These are phyloP conservation scores for Lasiosphaeriaceae sp. DNA, from an alignment of 495 filamentous ascomycete genomes.

Conservation along the genomic window DNA sequence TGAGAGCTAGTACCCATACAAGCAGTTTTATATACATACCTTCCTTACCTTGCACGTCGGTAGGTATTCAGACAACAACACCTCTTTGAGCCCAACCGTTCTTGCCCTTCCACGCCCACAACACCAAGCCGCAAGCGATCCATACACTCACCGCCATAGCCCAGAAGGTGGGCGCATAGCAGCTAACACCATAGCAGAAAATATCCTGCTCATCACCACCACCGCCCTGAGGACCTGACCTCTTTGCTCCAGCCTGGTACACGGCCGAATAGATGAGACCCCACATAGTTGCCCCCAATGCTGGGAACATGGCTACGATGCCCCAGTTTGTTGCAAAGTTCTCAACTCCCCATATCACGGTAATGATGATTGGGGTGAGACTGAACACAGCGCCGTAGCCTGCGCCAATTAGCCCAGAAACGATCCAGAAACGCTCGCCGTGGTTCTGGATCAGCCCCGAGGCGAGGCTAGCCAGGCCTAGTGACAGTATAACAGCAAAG, in stretches of 20 bases:
- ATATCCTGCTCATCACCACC: slow-evolving; percentile 38
- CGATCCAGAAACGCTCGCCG: slow-evolving; percentile 68
- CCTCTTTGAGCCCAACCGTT: slow-evolving; percentile 75
- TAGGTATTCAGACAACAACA: slow-evolving; percentile 55
- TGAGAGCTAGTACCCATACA: too few relatives aligned
- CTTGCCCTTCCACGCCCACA: slow-evolving; percentile 74
- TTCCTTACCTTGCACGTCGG: too few relatives aligned
- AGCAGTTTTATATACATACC: too few relatives aligned
- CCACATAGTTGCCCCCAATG: slow-evolving; percentile 79
- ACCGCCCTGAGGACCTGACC: slow-evolving; percentile 14
- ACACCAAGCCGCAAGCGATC: slow-evolving; percentile 69
- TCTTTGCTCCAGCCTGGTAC: slow-evolving; percentile 63
- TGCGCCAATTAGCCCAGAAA: slow-evolving; percentile 75
- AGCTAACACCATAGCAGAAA: slow-evolving; percentile 69
- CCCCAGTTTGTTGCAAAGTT: slow-evolving; percentile 99
- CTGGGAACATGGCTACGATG: slow-evolving; percentile 86
- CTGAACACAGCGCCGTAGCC: slow-evolving; percentile 92
- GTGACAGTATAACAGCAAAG: slow-evolving; percentile 68
- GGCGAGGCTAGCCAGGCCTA: slow-evolving; percentile 72
- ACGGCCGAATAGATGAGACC: slow-evolving; percentile 75
- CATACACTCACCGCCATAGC: slow-evolving; percentile 73
- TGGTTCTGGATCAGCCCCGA: slow-evolving; percentile 64
- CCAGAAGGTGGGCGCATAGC: slow-evolving; percentile 78
- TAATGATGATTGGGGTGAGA: slow-evolving; percentile 84
- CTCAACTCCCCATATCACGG: slow-evolving; percentile 94